Evolutionary conservation across 2,329 filamentous ascomycete species (phyloP).

Genomic region (Ophiostoma sp.): DNA sequence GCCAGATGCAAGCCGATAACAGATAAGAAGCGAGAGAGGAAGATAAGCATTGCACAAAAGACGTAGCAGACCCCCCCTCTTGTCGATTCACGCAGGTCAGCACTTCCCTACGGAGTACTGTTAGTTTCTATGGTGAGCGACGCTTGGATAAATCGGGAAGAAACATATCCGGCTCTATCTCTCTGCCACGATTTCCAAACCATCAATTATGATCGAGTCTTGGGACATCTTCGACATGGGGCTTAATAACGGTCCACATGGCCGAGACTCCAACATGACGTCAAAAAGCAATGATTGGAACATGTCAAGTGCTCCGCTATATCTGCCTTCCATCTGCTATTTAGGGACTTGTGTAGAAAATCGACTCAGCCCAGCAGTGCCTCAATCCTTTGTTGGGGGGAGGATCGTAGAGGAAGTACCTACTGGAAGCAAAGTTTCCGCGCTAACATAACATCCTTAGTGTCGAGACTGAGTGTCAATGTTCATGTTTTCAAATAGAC

Average conservation of each 20-base stretch:
- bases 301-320: background rate
- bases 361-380: constrained; percentile 6
- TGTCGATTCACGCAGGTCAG: background rate
- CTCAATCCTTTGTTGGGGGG: background rate
- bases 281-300: background rate
- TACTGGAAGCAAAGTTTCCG: background rate
- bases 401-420: background rate
- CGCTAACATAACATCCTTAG: background rate
- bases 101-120: too few species aligned
- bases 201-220: too few species aligned
- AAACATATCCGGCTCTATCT: too few species aligned
- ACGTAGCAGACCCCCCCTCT: background rate
- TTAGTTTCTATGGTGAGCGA: too few species aligned
- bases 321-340: background rate
- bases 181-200: too few species aligned
- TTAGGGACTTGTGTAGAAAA: background rate
- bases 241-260: background rate
- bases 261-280: background rate
- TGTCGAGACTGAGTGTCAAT: background rate
- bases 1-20: background rate
- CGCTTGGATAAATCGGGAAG: too few species aligned
- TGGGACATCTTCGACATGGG: background rate
- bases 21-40: background rate
- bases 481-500: too few species aligned
- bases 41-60: background rate